Evolutionary conservation across 1,284 basidiomycete genomes (phyloP).

Genomic region (Leucoagaricus sp.): DNA sequence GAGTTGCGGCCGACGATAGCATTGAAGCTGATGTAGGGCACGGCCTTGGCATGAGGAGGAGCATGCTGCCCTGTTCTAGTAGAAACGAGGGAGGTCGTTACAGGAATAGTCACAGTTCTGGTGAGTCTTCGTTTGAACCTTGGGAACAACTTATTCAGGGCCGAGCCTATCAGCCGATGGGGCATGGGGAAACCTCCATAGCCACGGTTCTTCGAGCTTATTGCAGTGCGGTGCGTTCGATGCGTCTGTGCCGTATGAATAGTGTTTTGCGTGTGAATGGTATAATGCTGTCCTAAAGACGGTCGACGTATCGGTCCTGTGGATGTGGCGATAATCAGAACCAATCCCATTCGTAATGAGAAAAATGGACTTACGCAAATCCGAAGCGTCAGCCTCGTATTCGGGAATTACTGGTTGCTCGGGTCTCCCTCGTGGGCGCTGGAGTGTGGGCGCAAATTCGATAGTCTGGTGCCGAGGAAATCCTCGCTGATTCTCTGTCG

Average conservation of each 20-base stretch:
- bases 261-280: constrained; percentile 18
- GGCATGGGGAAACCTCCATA: constrained; percentile 94
- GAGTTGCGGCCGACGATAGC: constrained; percentile 88
- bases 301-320: constrained; percentile 12
- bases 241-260: constrained; percentile 4
- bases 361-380: constrained; percentile 25
- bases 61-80: constrained; percentile 27
- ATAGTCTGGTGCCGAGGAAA: constrained; percentile 56
- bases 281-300: constrained; percentile 21
- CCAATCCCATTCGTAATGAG: neutral
- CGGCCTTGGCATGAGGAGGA: constrained; percentile 49
- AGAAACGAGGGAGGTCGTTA: constrained; percentile 64
- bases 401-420: constrained; percentile 16
- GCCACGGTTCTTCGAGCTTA: constrained; percentile 42
- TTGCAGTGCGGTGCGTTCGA: constrained; percentile 7
- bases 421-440: constrained; percentile 17
- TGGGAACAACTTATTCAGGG: constrained; percentile 61
- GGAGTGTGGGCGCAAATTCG: constrained; percentile 48
- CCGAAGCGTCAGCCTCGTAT: constrained; percentile 18
- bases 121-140: constrained; percentile 50
- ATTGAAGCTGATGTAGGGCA: constrained; percentile 87
- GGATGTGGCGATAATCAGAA: neutral
- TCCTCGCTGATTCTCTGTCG: constrained; percentile 17
- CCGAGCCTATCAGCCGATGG: constrained; percentile 50
- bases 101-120: constrained; percentile 73